Base-by-base conservation (phyloP, 1,284 basidiomycete species). In the Schizopora paradoxa region DNA sequence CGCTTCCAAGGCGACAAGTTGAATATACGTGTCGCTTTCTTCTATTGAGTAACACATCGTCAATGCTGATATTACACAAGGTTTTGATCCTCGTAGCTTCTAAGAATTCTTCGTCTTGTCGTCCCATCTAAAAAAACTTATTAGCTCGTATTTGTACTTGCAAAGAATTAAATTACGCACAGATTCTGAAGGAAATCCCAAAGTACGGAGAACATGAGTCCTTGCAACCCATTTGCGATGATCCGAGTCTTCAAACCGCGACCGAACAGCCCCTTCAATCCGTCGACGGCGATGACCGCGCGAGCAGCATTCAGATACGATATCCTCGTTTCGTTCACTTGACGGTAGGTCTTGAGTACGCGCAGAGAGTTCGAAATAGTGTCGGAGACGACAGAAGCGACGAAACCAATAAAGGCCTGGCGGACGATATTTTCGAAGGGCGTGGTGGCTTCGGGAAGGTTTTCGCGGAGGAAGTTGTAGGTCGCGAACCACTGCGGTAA, bases 311-410 rank as follows among this genome's bases (percentile, higher is more conserved):
- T 76, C 4, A 68, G 37, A 60, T 94, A 95, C 2, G 82, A 78
- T 11, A 94, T 81, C 26, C 79, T 73, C 2, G 78, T 79, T 49
- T 84, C 81, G 60, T 91, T 81, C 13, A 91, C 88, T 62, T 95
- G 91, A 13, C 91, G 72, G 65, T 93, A 94, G 0, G 91, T 94
- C 72, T 94, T 95, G 57, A 95, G 67, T 3, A 95, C 91, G n/a
- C 89, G 78, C 1, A 95, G 68, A 4, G 84, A 90, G 67, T 95
- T 94, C 42, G 85, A 89, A 36, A 87, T 60, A 0, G 82, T 85
- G 59, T 94, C 91, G 7, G 87, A 91, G 3, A 82, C 70, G 41
- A 92, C 69, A 2, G 87, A 89, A 1, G 91, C 87, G 32, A 67
- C 71, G 61, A 94, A 94, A 1, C 91, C 91, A 53, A 94, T 94